These are phyloP conservation scores for Vitis amurensis DNA, from an alignment of 164 flowering plant species.

Conservation along the genomic window DNA sequence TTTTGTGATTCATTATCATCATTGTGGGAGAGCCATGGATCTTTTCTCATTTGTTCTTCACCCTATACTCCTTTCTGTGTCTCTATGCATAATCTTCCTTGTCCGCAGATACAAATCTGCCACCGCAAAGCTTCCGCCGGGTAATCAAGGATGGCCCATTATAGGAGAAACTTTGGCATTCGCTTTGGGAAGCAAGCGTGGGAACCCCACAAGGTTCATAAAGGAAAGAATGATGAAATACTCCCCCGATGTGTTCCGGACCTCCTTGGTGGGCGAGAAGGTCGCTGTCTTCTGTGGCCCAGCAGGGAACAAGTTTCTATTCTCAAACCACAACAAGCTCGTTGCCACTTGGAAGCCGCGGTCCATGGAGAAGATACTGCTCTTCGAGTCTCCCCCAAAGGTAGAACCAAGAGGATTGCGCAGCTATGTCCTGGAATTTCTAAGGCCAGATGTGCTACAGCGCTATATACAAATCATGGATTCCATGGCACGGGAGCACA, in stretches of 20 bases:
- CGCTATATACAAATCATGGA: conserved; percentile 44
- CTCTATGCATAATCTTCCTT: too few species aligned
- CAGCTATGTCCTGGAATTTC: conserved; percentile 30
- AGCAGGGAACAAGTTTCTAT: conserved; percentile 44
- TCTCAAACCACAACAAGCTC: conserved; percentile 56
- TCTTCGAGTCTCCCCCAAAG: conserved; percentile 19
- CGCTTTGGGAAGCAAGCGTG: conserved; percentile 37
- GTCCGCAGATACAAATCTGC: too few species aligned
- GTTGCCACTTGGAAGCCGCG: conserved; percentile 45
- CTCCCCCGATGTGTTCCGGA: conserved; percentile 31
- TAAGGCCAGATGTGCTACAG: conserved; percentile 45
- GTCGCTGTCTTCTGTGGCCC: conserved; percentile 39
- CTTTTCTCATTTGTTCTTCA: too few species aligned
- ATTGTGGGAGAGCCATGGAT: too few species aligned
- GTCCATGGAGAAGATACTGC: conserved; percentile 40
- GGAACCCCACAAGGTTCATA: conserved; percentile 40
- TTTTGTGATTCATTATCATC: too few species aligned
- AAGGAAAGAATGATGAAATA: conserved; percentile 29
- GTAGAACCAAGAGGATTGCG: conserved; percentile 33
- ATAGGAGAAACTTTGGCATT: conserved; percentile 38
- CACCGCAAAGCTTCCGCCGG: conserved; percentile 33
- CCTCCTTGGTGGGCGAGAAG: conserved; percentile 27
- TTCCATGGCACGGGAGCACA: conserved; percentile 26
- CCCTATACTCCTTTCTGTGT: too few species aligned
- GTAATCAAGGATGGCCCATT: conserved; percentile 31